phyloP scores from a whole-genome alignment of 2,329 filamentous ascomycete species.

The Fusarium sp. region DNA sequence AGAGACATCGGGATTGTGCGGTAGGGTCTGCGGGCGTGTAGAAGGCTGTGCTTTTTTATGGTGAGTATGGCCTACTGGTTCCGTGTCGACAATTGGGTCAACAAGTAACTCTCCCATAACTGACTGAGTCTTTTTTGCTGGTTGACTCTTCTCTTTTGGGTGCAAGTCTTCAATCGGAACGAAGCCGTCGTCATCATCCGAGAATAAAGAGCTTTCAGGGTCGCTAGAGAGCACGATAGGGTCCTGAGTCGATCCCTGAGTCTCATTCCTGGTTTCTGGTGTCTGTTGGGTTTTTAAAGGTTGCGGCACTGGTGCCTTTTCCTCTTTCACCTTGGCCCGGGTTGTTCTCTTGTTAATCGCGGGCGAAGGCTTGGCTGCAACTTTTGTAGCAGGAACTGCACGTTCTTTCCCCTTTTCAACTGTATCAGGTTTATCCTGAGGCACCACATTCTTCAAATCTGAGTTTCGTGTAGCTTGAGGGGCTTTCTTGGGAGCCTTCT shows the following conservation, averaged over 20 bases:
- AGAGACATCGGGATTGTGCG: neutral
- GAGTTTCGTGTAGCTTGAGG: neutral
- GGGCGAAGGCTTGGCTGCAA: neutral
- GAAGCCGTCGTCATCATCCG: neutral
- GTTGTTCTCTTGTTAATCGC: neutral
- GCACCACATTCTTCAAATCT: neutral
- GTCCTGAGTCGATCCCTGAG: neutral
- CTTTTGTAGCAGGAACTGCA: neutral
- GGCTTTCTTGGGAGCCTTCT: neutral
- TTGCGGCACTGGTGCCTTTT: neutral
- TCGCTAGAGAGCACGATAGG: conserved; percentile 38
- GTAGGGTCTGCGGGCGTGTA: neutral
- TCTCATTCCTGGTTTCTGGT: neutral
- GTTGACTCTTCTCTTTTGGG: neutral
- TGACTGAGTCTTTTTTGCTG: neutral
- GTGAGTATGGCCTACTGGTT: neutral
- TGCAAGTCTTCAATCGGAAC: neutral
- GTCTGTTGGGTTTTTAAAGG: neutral
- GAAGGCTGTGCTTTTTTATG: neutral
- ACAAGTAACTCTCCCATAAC: neutral
- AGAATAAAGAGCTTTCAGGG: conserved; percentile 8
- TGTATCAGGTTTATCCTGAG: conserved; percentile 3
- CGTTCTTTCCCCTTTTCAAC: neutral
- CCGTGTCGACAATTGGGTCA: neutral
- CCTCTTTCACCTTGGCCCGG: neutral